Evolutionary conservation across 1,284 basidiomycete genomes (phyloP).

Genomic region (Pseudozyma thailandica): DNA sequence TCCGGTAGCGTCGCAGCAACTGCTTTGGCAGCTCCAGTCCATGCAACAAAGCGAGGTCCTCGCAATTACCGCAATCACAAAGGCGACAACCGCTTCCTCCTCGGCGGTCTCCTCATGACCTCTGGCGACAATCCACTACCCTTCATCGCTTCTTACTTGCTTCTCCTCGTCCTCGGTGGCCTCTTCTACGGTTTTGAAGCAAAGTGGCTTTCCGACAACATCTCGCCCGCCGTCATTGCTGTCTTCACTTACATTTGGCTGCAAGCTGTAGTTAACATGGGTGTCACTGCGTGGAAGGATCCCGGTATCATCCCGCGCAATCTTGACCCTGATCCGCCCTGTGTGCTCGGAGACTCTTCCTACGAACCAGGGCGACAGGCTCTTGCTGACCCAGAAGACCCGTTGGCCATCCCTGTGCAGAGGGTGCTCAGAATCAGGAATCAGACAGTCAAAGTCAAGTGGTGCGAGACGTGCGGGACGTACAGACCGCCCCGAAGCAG

Average conservation of each 20-base stretch:
- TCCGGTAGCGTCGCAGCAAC: not conserved
- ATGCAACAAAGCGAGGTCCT: conserved; percentile 12
- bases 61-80: conserved; percentile 48
- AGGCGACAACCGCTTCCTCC: conserved; percentile 58
- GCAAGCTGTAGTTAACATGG: conserved; percentile 54
- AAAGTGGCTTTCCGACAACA: conserved; percentile 45
- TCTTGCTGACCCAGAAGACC: conserved; percentile 38
- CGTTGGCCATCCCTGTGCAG: conserved; percentile 39
- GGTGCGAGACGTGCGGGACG: conserved; percentile 66
- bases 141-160: conserved; percentile 45
- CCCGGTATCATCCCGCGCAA: conserved; percentile 65
- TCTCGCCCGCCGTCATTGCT: conserved; percentile 55
- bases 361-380: conserved; percentile 22
- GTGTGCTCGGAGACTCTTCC: conserved; percentile 35
- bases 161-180: conserved; percentile 53
- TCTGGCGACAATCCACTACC: conserved; percentile 57
- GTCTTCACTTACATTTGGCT: conserved; percentile 58
- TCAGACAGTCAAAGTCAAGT: conserved; percentile 54
- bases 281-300: conserved; percentile 60
- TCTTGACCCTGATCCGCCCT: conserved; percentile 64
- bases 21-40: not conserved
- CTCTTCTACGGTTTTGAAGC: conserved; percentile 63
- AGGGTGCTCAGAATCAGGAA: conserved; percentile 36
- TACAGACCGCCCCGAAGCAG: conserved; percentile 65
- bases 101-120: conserved; percentile 56